phyloP scores from a whole-genome alignment of 768 basidiomycete genomes.

The Leccinum disarticulatum region DNA sequence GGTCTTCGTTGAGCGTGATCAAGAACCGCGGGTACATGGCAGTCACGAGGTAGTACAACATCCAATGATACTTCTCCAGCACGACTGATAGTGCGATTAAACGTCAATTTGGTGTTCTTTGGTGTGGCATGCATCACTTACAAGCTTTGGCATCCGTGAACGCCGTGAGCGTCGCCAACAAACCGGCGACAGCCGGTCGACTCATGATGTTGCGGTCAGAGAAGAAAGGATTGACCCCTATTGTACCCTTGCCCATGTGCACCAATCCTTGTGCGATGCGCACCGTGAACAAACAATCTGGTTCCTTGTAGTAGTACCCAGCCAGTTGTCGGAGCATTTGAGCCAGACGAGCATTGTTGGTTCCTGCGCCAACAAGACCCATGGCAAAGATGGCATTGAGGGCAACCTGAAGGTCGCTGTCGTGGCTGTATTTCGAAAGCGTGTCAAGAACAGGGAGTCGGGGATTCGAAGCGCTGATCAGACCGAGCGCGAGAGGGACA shows the following conservation, averaged over 20 bases:
- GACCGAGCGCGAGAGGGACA: conserved; percentile 92
- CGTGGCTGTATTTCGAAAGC: conserved; percentile 97
- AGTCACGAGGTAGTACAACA: conserved; percentile 93
- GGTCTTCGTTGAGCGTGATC: conserved; percentile 92
- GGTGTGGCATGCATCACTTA: conserved; percentile 44
- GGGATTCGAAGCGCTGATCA: conserved; percentile 94
- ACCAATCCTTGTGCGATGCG: conserved; percentile 94
- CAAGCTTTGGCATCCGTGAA: conserved; percentile 94
- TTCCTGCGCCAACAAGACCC: conserved; percentile 97
- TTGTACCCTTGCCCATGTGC: conserved; percentile 99
- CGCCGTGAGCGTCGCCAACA: conserved; percentile 83
- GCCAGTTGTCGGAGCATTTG: conserved; percentile 98
- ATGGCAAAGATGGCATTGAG: conserved; percentile 98
- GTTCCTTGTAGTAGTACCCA: conserved; percentile 97
- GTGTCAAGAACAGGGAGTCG: conserved; percentile 94
- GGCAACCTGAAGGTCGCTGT: conserved; percentile 95
- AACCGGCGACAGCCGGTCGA: conserved; percentile 83
- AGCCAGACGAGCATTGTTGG: conserved; percentile 96
- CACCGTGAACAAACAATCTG: conserved; percentile 95
- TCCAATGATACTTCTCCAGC: conserved; percentile 96
- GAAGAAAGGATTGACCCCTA: conserved; percentile 97
- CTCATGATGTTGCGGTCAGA: conserved; percentile 88
- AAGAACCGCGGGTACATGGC: conserved; percentile 99
- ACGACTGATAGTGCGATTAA: conserved; percentile 59
- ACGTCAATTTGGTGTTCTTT: conserved; percentile 1